Conservation (phyloP, 2,329 filamentous ascomycete species). For the Camptophora hylomeconis region DNA sequence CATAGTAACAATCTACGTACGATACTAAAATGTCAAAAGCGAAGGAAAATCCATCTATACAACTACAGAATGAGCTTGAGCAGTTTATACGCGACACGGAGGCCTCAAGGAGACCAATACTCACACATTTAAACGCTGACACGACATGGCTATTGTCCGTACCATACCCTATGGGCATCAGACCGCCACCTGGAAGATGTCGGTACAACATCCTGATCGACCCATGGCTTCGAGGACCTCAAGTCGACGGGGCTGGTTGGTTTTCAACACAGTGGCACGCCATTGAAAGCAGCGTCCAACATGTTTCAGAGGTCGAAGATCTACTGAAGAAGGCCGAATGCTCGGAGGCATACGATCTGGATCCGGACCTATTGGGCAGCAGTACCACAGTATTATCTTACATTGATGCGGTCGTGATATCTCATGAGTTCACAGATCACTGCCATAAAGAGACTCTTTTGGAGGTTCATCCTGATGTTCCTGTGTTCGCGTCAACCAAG, state of each 20-base stretch:
- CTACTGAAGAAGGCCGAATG: constrained; percentile 38
- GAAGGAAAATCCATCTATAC: not conserved
- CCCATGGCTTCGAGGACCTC: constrained; percentile 50
- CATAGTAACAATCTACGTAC: too few relatives aligned
- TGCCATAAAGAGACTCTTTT: constrained; percentile 50
- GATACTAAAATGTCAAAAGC: too few relatives aligned
- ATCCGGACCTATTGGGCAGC: constrained; percentile 1
- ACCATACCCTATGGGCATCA: constrained; percentile 36
- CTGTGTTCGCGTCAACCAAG: constrained; percentile 47
- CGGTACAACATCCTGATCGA: constrained; percentile 55
- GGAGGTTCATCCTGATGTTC: constrained; percentile 40
- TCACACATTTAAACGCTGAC: constrained; percentile 55
- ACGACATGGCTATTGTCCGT: constrained; percentile 56
- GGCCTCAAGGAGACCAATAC: constrained; percentile 31
- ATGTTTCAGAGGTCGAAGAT: constrained; percentile 41
- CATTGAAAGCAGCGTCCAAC: constrained; percentile 39
- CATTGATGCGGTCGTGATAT: constrained; percentile 48
- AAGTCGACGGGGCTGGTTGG: constrained; percentile 51
- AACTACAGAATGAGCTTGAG: not conserved
- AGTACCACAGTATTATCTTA: constrained; percentile 18
- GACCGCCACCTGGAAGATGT: constrained; percentile 31
- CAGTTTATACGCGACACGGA: not conserved
- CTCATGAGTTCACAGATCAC: constrained; percentile 57
- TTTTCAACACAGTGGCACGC: constrained; percentile 55
- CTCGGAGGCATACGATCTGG: constrained; percentile 20